Conservation (phyloP, 1,284 basidiomycete species). For the Naganishia sp. region DNA sequence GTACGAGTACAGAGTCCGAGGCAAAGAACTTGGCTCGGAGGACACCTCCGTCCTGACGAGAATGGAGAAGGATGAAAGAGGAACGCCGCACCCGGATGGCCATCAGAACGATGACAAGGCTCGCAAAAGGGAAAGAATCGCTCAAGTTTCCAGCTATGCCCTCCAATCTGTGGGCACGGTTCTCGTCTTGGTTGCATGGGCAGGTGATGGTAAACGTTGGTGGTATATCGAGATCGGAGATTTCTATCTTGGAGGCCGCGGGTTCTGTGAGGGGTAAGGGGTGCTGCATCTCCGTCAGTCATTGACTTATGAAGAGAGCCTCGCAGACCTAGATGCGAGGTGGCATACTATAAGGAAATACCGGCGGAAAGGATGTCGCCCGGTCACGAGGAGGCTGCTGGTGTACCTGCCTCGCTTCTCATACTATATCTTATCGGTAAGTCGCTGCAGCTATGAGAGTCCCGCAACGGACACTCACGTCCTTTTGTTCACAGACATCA, state of each 20-base stretch:
- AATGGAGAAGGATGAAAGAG: background rate
- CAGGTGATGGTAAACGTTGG: conserved; percentile 2
- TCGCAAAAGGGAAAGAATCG: background rate
- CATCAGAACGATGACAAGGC: background rate
- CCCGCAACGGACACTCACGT: no score
- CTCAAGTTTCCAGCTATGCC: background rate
- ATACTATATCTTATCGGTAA: no score
- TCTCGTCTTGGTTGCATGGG: conserved; percentile 9
- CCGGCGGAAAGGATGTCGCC: background rate
- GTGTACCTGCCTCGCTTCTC: background rate
- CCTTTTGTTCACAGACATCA: no score
- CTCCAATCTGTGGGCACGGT: background rate
- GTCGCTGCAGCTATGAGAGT: no score
- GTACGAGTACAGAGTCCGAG: no score
- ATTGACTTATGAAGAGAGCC: background rate
- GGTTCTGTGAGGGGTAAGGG: conserved; percentile 10
- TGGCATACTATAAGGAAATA: background rate
- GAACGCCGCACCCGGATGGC: background rate
- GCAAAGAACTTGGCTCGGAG: no score
- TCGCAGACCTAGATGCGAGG: no score
- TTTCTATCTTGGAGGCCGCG: background rate
- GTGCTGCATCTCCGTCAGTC: background rate
- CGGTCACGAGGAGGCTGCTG: no score
- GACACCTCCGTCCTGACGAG: no score
- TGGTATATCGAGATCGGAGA: conserved; percentile 2